phyloP scores from a whole-genome alignment of 352 stramenopile species.

The Elongisporangium prolatum region DNA sequence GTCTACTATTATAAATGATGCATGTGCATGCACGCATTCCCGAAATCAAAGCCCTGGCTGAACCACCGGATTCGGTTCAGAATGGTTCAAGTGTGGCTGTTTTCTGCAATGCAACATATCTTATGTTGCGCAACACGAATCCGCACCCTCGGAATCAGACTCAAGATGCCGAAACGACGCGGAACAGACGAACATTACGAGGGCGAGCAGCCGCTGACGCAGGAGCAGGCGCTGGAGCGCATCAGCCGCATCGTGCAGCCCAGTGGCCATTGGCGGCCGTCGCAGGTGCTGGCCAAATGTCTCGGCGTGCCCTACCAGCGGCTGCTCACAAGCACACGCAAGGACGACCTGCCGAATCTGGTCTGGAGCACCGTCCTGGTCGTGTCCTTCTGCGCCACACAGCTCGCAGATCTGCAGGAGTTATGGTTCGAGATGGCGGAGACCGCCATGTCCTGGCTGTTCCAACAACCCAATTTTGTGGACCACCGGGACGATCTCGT shows the following conservation, averaged over 20 bases:
- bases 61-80: neutral
- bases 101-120: neutral
- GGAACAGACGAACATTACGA: conserved; percentile 11
- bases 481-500: conserved; percentile 51
- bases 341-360: conserved; percentile 42
- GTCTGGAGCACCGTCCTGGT: conserved; percentile 52
- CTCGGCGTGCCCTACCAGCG: conserved; percentile 26
- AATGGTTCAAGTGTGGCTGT: neutral
- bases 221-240: conserved; percentile 29
- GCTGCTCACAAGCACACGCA: conserved; percentile 30
- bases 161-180: neutral
- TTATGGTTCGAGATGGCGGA: conserved; percentile 43
- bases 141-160: neutral
- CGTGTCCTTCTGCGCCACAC: conserved; percentile 30
- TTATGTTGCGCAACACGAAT: neutral
- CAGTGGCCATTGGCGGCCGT: conserved; percentile 32
- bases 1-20: too few species aligned
- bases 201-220: conserved; percentile 1
- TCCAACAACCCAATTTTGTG: conserved; percentile 37
- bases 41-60: neutral
- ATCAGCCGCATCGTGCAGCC: conserved; percentile 27
- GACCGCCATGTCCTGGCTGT: conserved; percentile 33
- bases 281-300: conserved; percentile 38
- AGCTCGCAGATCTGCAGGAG: conserved; percentile 44
- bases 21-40: neutral